Conservation (phyloP, 768 basidiomycete species). For the Rhizopogon vinicolor region DNA sequence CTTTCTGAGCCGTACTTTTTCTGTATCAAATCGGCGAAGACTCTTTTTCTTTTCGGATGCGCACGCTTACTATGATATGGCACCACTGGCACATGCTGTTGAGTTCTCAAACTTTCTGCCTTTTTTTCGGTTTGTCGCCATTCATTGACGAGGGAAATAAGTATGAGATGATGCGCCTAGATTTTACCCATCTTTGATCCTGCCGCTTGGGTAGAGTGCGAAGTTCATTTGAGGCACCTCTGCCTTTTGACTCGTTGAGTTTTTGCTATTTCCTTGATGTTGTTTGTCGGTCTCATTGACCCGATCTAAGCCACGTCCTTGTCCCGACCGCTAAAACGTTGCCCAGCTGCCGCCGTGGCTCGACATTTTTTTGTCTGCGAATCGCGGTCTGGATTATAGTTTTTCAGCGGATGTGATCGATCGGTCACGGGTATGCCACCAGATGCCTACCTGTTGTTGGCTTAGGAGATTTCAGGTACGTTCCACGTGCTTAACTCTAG, state of each 20-base stretch:
- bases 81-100: constrained; percentile 8
- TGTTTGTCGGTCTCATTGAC: not conserved
- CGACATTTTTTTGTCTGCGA: too few relatives aligned
- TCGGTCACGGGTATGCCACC: too few relatives aligned
- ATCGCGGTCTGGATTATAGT: too few relatives aligned
- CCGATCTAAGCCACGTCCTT: not conserved
- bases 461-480: too few relatives aligned
- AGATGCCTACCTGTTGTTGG: too few relatives aligned
- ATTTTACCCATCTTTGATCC: not conserved
- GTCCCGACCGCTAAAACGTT: not conserved
- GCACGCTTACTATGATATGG: not conserved
- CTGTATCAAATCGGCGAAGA: constrained; percentile 1
- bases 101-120: constrained; percentile 17
- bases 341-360: not conserved
- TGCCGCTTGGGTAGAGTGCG: not conserved
- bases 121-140: not conserved
- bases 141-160: not conserved
- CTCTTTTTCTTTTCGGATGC: not conserved
- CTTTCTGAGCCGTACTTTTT: constrained; percentile 14
- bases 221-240: too few relatives aligned
- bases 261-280: not conserved
- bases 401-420: too few relatives aligned
- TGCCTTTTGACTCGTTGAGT: not conserved
- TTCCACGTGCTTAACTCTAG: too few relatives aligned
- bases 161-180: not conserved